Evolutionary conservation across 2,329 filamentous ascomycete species (phyloP).

Genomic region (Berkeleyomyces rouxiae): DNA sequence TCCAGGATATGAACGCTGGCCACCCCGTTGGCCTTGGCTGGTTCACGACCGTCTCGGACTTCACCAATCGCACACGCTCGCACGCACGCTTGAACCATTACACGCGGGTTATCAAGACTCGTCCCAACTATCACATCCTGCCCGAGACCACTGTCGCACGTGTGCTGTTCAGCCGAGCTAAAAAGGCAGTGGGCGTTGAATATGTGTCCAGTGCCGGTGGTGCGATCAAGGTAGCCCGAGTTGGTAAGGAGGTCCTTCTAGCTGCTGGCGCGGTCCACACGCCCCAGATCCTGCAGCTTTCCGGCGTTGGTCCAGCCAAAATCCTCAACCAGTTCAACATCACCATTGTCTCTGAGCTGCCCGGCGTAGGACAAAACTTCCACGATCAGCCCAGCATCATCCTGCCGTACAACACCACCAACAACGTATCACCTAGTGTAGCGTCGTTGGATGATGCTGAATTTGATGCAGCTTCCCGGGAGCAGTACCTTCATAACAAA

Average conservation of each 20-base stretch:
- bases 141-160: conserved; percentile 38
- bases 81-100: conserved; percentile 19
- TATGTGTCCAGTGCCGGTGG: conserved; percentile 28
- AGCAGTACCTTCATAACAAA: conserved; percentile 19
- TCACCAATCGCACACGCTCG: conserved; percentile 19
- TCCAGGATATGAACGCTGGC: conserved; percentile 24
- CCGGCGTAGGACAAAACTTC: conserved; percentile 32
- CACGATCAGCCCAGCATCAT: conserved; percentile 24
- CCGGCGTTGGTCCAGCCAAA: conserved; percentile 28
- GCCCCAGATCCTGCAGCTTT: conserved; percentile 31
- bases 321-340: conserved; percentile 25
- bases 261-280: conserved; percentile 26
- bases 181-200: conserved; percentile 40
- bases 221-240: conserved; percentile 3
- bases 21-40: conserved; percentile 17
- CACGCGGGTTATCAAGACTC: conserved; percentile 20
- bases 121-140: conserved; percentile 43
- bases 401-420: conserved; percentile 16
- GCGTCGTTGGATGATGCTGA: conserved; percentile 17
- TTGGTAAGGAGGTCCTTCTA: conserved; percentile 25
- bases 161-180: conserved; percentile 35
- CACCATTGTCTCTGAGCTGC: conserved; percentile 26
- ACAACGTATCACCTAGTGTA: conserved; percentile 18
- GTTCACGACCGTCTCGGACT: conserved; percentile 20
- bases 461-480: conserved; percentile 21